phyloP scores from a whole-genome alignment of 2,329 filamentous ascomycete species.

The Monosporascus sp. region DNA sequence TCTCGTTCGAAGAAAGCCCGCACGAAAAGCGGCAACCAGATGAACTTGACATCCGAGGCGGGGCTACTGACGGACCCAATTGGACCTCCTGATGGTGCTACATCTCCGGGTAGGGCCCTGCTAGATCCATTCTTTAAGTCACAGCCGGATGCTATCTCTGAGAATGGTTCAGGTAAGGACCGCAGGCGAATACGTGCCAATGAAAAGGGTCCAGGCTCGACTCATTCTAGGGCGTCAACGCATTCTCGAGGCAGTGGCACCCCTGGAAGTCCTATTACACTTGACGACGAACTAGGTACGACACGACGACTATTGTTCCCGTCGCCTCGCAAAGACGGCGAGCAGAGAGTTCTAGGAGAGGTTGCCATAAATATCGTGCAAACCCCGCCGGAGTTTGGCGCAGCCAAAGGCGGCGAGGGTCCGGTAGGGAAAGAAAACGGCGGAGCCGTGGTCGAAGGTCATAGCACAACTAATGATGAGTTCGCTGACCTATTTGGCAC shows the following conservation, averaged over 20 bases:
- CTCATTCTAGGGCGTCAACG: conserved; percentile 41
- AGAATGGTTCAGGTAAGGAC: conserved; percentile 16
- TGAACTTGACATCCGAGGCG: conserved; percentile 48
- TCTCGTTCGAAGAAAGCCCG: conserved; percentile 44
- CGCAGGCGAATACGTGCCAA: conserved; percentile 9
- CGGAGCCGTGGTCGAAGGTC: conserved; percentile 28
- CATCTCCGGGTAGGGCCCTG: conserved; percentile 20
- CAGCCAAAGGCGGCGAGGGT: conserved; percentile 27
- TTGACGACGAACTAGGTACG: conserved; percentile 47
- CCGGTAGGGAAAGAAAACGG: conserved; percentile 40
- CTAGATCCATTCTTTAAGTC: conserved; percentile 10
- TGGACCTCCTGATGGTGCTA: conserved; percentile 39
- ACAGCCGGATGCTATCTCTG: conserved; percentile 33
- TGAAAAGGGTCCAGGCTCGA: conserved; percentile 33
- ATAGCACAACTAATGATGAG: conserved; percentile 29
- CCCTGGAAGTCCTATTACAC: conserved; percentile 50
- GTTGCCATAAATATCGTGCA: conserved; percentile 49
- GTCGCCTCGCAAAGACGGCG: conserved; percentile 63
- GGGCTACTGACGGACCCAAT: conserved; percentile 50
- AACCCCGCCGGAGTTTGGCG: conserved; percentile 33
- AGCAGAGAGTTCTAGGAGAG: conserved; percentile 58
- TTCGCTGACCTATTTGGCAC: conserved; percentile 62
- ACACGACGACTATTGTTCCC: conserved; percentile 73
- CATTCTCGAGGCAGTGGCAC: conserved; percentile 53
- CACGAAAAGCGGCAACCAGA: conserved; percentile 41